Evolutionary conservation across 257 asterid genomes (phyloP), one percentile per base, ranked within the genome.

Genomic region (Parsonsia alboflavescens): DNA sequence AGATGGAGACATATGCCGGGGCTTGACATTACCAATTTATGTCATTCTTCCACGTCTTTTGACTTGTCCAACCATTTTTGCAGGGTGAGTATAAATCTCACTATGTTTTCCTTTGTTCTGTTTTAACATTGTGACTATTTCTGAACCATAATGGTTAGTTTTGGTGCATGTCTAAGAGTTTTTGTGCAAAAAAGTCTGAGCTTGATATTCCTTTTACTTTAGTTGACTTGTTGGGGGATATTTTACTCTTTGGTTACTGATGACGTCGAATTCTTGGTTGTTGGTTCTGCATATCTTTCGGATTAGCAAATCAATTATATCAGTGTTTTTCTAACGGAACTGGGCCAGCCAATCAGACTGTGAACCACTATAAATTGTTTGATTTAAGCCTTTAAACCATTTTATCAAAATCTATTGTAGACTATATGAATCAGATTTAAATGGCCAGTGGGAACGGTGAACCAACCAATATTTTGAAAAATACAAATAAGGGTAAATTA

Each of bases 61-160:
- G 87, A 90, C 97, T 74, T 92, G 97, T 76, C 96, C 93, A 28
- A 88, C 96, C 74, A 76, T 83, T 81, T 90, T 90, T 79, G 96
- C 96, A 33, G 97, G 97, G 96, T 92, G 80, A 49, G 88, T 78
- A 64, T 64, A 73, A 68, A 48, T 42, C 22, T 48, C 10, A 5
- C 12, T 7, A n/a, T 54, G 10, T 24, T 17, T 67, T 45, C 46
- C 54, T 72, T 70, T 48, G 9, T 28, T 13, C 9, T 16, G 8
- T 63, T 63, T 45, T 62, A 62, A 62, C 22, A 19, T n/a, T n/a
- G n/a, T n/a, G n/a, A n/a, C n/a, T n/a, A n/a, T 54, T 42, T 67
- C 66, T 46, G 49, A 49, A 11, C 45, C 67, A 41, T 26, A 11
- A 46, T 69, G 36, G 44, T 22, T 5, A 62, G 22, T 62, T 62